Conservation (phyloP, 1,284 basidiomycete species). For the Xerocomus amazonicus region DNA sequence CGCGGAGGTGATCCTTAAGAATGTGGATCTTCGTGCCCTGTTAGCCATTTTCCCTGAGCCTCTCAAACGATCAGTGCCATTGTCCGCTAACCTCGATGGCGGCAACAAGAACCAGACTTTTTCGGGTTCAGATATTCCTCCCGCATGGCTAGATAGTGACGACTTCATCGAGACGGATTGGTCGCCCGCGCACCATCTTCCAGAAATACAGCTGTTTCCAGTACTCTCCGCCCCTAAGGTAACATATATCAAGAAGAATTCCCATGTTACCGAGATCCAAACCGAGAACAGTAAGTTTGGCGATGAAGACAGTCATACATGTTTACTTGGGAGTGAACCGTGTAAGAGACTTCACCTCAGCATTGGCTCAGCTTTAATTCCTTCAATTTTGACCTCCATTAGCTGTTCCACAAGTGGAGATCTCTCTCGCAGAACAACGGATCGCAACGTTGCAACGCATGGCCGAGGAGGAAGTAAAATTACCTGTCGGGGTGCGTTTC, state of each 20-base stretch:
- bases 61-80: constrained; percentile 54
- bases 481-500: constrained; percentile 16
- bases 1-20: constrained; percentile 82
- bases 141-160: constrained; percentile 75
- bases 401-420: constrained; percentile 73
- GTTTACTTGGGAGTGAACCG: constrained; percentile 73
- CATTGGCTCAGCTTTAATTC: background rate
- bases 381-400: constrained; percentile 2
- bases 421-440: constrained; percentile 58
- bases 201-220: constrained; percentile 69
- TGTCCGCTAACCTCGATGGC: constrained; percentile 32
- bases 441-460: constrained; percentile 46
- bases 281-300: constrained; percentile 78
- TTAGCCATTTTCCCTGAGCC: constrained; percentile 76
- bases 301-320: constrained; percentile 81
- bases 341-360: constrained; percentile 46
- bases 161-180: constrained; percentile 86
- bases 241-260: constrained; percentile 73
- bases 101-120: constrained; percentile 25
- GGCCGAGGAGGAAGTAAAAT: constrained; percentile 17
- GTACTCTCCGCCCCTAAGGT: constrained; percentile 79
- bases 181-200: constrained; percentile 47
- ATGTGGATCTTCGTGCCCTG: constrained; percentile 77
- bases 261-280: constrained; percentile 39
- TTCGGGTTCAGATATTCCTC: constrained; percentile 32